Percentiles rank a stretch among this genome's conserved stretches.
phyloP scores from a whole-genome alignment of 2,329 filamentous ascomycete species.

The Lasiodiplodia hormozganensis region DNA sequence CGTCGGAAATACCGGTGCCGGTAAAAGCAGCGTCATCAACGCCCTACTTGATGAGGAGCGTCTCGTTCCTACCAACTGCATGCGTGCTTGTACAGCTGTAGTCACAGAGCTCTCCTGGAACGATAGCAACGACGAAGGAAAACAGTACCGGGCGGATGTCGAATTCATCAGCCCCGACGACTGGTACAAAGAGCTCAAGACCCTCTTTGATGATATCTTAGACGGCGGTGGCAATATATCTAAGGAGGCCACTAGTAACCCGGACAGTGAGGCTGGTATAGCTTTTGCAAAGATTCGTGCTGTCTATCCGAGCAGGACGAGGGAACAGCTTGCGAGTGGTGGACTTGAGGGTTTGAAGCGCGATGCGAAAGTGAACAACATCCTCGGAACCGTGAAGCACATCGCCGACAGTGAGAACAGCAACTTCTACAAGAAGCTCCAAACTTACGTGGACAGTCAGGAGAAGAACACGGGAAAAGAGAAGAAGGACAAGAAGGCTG shows the following conservation, averaged over 20 bases:
- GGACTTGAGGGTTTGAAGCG: conserved; percentile 47
- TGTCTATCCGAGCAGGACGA: conserved; percentile 54
- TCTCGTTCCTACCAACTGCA: conserved; percentile 63
- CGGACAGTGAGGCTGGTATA: conserved; percentile 54
- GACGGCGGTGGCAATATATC: conserved; percentile 49
- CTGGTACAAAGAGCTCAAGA: conserved; percentile 61
- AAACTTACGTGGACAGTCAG: conserved; percentile 63
- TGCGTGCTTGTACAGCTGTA: conserved; percentile 68
- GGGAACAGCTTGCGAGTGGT: conserved; percentile 47
- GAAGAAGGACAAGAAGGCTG: conserved; percentile 42
- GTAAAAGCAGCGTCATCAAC: conserved; percentile 69
- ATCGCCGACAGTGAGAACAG: conserved; percentile 48
- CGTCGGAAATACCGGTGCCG: conserved; percentile 67
- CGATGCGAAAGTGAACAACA: conserved; percentile 45
- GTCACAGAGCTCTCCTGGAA: conserved; percentile 68
- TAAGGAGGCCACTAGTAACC: conserved; percentile 44
- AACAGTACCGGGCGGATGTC: conserved; percentile 62
- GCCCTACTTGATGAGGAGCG: conserved; percentile 67
- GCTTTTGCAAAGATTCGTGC: conserved; percentile 60
- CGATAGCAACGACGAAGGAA: conserved; percentile 44
- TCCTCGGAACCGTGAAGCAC: conserved; percentile 56
- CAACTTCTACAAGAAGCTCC: conserved; percentile 56
- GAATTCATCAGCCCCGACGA: conserved; percentile 62
- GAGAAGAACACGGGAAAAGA: conserved; percentile 51
- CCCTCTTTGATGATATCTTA: conserved; percentile 58